Base-by-base conservation (phyloP, 805 yeast genomes). In the Schwanniomyces yamadae region DNA sequence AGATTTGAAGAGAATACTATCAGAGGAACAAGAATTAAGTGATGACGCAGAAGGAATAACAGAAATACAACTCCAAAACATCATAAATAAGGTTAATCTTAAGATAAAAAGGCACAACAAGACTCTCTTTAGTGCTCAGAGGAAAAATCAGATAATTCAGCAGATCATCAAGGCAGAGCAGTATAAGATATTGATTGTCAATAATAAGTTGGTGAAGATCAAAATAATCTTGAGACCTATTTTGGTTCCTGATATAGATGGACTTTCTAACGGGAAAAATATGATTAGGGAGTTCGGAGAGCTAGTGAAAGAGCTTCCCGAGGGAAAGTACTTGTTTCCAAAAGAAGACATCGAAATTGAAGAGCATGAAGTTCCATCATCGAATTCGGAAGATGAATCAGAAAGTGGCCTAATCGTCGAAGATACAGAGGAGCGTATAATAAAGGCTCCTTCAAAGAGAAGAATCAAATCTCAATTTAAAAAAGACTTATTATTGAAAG, bases 131-230 rank as follows among this genome's bases (percentile, higher is more conserved):
- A 41, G 48, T 18, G 38, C 50, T 21, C 67, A 66, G 39, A 54
- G 60, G n/a, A 48, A 55, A 4, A 55, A 57, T 37, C 71, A 63
- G 34, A 57, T 67, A 1, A 58, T 57, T 14, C 67, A 57, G 40
- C 72, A 67, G 40, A 46, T 66, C 11, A 24, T 58, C 7, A 60
- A 62, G 43, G 41, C 52, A 28, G 72, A 67, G 37, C 48, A 50
- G 23, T 50, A 54, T 18, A 57, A 61, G 33, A 23, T 65, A 10
- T 34, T 44, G 13, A 31, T 44, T 15, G 62, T 63, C n/a, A 54
- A 51, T 38, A 59, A 54, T n/a, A 49, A 50, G 27, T 39, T 67
- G 19, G 33, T 27, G 14, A 50, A 50, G 16, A 39, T 59, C 5
- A 43, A 49, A 21, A 23, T 31, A 4, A 33, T 57, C 6, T 34